A percentile compares a stretch with the other conserved stretches of the same genome.
Conservation (phyloP, 306 rosid species). For the Fragaria vesca region DNA sequence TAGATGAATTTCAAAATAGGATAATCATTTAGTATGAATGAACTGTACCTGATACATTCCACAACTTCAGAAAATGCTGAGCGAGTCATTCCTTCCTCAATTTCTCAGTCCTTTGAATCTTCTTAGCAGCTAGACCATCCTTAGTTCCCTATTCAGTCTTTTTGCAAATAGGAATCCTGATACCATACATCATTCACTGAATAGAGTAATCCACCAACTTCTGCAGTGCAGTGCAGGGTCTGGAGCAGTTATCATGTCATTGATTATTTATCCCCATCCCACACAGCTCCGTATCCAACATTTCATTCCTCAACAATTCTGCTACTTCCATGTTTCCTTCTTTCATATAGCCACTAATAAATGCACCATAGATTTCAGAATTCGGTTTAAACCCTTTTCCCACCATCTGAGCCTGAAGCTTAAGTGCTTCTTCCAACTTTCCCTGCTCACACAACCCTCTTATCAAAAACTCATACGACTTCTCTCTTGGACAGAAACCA, state of each 20-base stretch:
- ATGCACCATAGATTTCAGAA: slow-evolving; percentile 52
- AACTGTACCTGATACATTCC: slow-evolving; percentile 58
- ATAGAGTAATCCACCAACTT: slow-evolving; percentile 9
- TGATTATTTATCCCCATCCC: background rate
- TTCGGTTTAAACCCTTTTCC: slow-evolving; percentile 62
- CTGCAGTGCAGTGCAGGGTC: background rate
- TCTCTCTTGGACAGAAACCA: slow-evolving; percentile 44
- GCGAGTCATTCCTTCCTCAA: slow-evolving; percentile 74
- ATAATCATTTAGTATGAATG: background rate
- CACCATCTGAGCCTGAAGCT: slow-evolving; percentile 83
- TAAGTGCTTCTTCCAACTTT: slow-evolving; percentile 60
- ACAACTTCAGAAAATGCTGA: slow-evolving; percentile 69
- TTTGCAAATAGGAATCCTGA: slow-evolving; percentile 30
- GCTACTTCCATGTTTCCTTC: slow-evolving; percentile 65
- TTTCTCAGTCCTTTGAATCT: slow-evolving; percentile 81
- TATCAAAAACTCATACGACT: slow-evolving; percentile 60
- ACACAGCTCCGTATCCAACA: slow-evolving; percentile 29
- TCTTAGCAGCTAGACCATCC: slow-evolving; percentile 64
- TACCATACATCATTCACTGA: background rate
- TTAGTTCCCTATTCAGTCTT: slow-evolving; percentile 50
- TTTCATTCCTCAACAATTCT: slow-evolving; percentile 56
- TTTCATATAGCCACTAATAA: slow-evolving; percentile 51
- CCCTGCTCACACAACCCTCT: slow-evolving; percentile 56
- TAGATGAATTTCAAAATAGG: background rate
- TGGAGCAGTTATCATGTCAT: background rate